Evolutionary conservation across 495 filamentous ascomycete genomes (phyloP).

Genomic region (Melanomma pulvis-pyrius): DNA sequence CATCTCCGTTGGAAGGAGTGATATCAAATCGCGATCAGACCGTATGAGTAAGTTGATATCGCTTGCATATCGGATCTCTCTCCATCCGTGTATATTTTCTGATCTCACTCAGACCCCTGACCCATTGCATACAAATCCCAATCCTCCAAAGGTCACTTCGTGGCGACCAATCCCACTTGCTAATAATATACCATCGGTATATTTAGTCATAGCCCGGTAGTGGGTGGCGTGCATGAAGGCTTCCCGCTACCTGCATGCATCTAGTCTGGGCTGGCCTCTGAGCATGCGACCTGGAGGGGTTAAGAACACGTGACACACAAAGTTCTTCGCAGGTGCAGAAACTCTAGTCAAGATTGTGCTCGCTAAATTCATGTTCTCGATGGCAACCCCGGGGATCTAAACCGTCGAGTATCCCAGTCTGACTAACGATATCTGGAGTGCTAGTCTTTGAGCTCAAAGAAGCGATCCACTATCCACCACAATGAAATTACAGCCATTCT

Average conservation of each 20-base stretch:
- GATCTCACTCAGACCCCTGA: conserved; percentile 5
- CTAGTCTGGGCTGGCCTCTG: background rate
- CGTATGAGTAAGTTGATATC: background rate
- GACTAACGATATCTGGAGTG: too few relatives aligned
- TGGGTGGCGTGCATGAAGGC: background rate
- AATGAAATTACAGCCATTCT: background rate
- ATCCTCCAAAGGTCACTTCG: background rate
- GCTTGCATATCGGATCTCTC: background rate
- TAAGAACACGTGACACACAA: background rate
- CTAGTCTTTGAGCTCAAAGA: too few relatives aligned
- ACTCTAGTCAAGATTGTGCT: background rate
- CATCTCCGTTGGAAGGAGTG: background rate
- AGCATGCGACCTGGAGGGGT: background rate
- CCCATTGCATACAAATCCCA: background rate
- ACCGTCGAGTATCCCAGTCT: too few relatives aligned
- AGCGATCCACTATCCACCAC: background rate
- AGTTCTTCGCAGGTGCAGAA: background rate
- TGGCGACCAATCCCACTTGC: background rate
- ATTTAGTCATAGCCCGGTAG: background rate
- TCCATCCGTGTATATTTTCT: background rate
- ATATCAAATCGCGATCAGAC: background rate
- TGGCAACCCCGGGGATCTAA: too few relatives aligned
- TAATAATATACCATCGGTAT: conserved; percentile 1
- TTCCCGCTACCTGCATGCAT: background rate
- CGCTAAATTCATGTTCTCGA: background rate